Conservation (phyloP, 1,284 basidiomycete genomes). For the Polyporus tsugae region DNA sequence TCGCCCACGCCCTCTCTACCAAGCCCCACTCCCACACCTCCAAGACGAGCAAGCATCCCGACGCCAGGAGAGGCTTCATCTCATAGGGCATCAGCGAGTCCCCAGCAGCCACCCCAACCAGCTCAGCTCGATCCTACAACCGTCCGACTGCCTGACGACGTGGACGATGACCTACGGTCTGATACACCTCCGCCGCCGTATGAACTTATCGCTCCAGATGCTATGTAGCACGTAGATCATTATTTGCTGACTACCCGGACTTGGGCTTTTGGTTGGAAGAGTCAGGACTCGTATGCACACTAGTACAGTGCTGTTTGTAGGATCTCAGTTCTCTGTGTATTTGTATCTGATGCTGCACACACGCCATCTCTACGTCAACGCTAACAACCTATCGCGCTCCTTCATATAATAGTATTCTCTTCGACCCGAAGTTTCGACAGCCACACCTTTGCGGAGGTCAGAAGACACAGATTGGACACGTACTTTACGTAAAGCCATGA, state of each 20-base stretch:
- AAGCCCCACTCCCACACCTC: not conserved
- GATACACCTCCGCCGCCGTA: conserved; percentile 39
- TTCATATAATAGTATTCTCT: not conserved
- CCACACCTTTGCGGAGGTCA: not conserved
- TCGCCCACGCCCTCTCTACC: conserved; percentile 5
- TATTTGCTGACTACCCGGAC: not conserved
- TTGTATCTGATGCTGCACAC: not conserved
- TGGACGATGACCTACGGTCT: conserved; percentile 25
- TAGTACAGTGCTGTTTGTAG: not conserved
- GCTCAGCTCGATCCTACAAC: conserved; percentile 15
- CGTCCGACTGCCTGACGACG: conserved; percentile 21
- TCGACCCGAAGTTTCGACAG: not conserved
- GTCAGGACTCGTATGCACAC: not conserved
- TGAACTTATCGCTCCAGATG: conserved; percentile 27
- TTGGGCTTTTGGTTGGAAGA: not conserved
- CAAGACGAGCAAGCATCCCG: conserved; percentile 8
- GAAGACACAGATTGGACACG: not conserved
- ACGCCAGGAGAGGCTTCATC: not conserved
- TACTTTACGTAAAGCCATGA: conserved; percentile 35
- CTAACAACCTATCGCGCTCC: not conserved
- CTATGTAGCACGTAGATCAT: conserved; percentile 8
- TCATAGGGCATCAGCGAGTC: not conserved
- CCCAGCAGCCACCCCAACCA: conserved; percentile 2
- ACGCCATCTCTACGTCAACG: not conserved
- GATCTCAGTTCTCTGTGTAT: not conserved